Base-by-base conservation (phyloP, 2,329 filamentous ascomycete species). In the Dactylellina haptotyla region DNA sequence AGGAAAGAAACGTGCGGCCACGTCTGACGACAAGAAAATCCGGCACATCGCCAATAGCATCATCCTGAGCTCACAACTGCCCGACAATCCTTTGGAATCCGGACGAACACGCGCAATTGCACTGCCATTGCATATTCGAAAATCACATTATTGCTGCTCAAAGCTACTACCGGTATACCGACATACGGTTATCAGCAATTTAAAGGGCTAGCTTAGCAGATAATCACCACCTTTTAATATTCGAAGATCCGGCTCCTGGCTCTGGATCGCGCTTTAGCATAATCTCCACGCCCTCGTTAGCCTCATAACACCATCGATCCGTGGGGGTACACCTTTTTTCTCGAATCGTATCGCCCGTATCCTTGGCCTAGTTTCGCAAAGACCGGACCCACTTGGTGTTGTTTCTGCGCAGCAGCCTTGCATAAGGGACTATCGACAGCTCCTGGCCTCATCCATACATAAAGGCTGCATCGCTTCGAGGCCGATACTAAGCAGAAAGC, bases 301-400 rank as follows among this genome's bases (percentile, higher is more conserved):
- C 58, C 14, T 48, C 43, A 48, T 20, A 4, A 6, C 3, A 23
- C 43, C 43, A 48, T 45, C 46, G 30, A 18, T 46, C 28, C 48
- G 57, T 56, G 65, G 50, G 65, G 65, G 56, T 54, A 26, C 64
- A 39, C 32, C 37, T 41, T 12, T 16, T 28, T 5, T 16, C 48
- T 32, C 18, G 16, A 56, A 53, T 63, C 50, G 32, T 39, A 48
- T 45, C 39, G 25, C 50, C 39, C 20, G 26, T 46, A 20, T 32
- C 20, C 30, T 23, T 48, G 16, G 43, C 10, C 14, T 14, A 25
- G 56, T 53, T 53, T 61, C 64, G 28, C 37, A 48, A 46, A 54
- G 30, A 9, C 43, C 66, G 51, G 66, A 71, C 58, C 66, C 66
- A 71, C 66, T 71, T 71, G 58, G 66, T 50, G 32, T 50, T 37